Evolutionary conservation across 2,329 filamentous ascomycete species (phyloP).

Genomic region (Akanthomyces uredinophilus): DNA sequence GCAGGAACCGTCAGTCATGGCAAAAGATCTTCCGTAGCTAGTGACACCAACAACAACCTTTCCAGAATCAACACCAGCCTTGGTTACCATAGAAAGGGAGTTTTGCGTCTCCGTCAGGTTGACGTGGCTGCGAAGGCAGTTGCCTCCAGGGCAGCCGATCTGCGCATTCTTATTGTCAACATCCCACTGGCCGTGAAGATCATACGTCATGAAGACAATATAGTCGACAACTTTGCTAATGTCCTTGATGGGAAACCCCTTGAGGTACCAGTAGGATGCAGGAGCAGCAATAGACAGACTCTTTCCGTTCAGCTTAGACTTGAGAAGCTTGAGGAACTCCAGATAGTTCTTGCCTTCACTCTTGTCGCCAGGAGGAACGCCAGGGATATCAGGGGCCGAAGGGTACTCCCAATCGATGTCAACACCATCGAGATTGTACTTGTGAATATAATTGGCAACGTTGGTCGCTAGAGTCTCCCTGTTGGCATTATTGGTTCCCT

Average conservation of each 20-base stretch:
- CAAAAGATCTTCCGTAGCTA: conserved; percentile 28
- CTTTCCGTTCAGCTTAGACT: conserved; percentile 5
- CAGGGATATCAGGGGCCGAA: conserved; percentile 17
- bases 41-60: conserved; percentile 29
- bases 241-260: conserved; percentile 20
- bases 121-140: conserved; percentile 30
- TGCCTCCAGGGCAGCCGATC: conserved; percentile 25
- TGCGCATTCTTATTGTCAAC: conserved; percentile 19
- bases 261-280: conserved; percentile 26
- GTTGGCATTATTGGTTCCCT: conserved; percentile 28
- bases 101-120: conserved; percentile 32
- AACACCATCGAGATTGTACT: conserved; percentile 10
- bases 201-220: conserved; percentile 26
- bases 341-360: conserved; percentile 16
- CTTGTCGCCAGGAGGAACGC: conserved; percentile 12
- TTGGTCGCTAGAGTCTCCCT: conserved; percentile 26
- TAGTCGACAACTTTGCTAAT: conserved; percentile 23
- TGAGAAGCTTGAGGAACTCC: conserved; percentile 8
- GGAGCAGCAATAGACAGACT: conserved; percentile 23
- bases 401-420: conserved; percentile 15
- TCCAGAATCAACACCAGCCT: conserved; percentile 24
- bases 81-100: conserved; percentile 33
- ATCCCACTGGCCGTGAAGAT: conserved; percentile 24
- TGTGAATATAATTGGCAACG: conserved; percentile 18
- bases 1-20: conserved; percentile 24